Base-by-base conservation (phyloP, 768 basidiomycete genomes). In the Calocera viscosa region DNA sequence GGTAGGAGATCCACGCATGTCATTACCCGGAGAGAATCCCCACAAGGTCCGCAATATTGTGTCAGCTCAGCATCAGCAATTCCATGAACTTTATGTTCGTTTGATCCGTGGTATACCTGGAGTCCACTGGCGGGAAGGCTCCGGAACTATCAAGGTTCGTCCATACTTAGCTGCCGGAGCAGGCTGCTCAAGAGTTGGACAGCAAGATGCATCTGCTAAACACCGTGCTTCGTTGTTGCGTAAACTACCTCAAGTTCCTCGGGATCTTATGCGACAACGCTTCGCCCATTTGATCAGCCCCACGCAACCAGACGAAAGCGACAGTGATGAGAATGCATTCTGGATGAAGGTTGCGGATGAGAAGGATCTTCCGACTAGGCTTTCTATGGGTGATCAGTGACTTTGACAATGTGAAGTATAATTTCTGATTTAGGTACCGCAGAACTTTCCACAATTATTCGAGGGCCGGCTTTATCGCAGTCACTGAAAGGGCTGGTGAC, bases 21-120 rank as follows among this genome's bases (percentile, higher is more conserved):
- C 70, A 10, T 73, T 89, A 60, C 94, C 94, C 0, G 93, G 87
- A 0, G 96, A 99, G 81, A 96, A 98, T 77, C 87, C 94, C 32
- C 81, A 84, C 68, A 99, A 99, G 78, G 88, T 99, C n/a, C 79
- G 79, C 60, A 98, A 97, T 76, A 97, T 99, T 71, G 94, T 98
- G 43, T 79, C 80, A 66, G 85, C 85, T 64, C 91, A 96, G 78
- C 80, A 81, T 19, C 81, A 82, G 19, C 91, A 94, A 75, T 98
- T 98, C 77, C 83, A 84, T 67, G 89, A 90, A 73, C 78, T 98
- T 67, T 98, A 98, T 79, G 85, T 86, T 74, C 83, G 86, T 30
- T 79, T 91, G 16, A 88, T 87, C 1, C 82, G 84, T 30, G 90
- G 87, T 0, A 77, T 93, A 1, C 91, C 91, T 16, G 90, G 91